Evolutionary conservation across 768 basidiomycete genomes (phyloP).

Genomic region (Hypholoma fasciculare): DNA sequence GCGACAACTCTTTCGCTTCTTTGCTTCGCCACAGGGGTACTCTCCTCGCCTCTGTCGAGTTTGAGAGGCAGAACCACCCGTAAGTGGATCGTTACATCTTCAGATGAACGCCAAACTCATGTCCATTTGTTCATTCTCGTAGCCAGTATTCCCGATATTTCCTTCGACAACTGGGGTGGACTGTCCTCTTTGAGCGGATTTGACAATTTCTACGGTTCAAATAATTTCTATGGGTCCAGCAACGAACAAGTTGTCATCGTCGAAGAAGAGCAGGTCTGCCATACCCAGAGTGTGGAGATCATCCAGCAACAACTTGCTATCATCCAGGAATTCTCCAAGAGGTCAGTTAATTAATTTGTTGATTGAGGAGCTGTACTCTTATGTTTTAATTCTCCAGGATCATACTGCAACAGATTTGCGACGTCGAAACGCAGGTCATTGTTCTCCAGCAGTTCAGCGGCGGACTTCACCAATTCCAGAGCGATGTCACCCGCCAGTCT

Average conservation of each 20-base stretch:
- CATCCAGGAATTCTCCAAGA: conserved; percentile 35
- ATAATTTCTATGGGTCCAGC: conserved; percentile 32
- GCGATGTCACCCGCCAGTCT: conserved; percentile 29
- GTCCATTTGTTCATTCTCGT: neutral
- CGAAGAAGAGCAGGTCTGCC: conserved; percentile 27
- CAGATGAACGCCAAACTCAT: neutral
- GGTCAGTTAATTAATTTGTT: conserved; percentile 6
- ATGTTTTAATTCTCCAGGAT: conserved; percentile 14
- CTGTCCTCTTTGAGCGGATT: conserved; percentile 29
- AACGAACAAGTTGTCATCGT: conserved; percentile 25
- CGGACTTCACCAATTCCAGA: conserved; percentile 26
- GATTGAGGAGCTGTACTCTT: neutral
- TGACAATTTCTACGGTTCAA: conserved; percentile 38
- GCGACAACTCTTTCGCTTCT: conserved; percentile 12
- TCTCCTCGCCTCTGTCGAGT: conserved; percentile 13
- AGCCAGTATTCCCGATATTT: conserved; percentile 6
- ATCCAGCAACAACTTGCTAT: conserved; percentile 35
- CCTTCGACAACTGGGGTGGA: conserved; percentile 38
- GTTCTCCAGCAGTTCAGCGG: conserved; percentile 35
- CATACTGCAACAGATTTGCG: conserved; percentile 32
- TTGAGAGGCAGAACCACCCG: conserved; percentile 3
- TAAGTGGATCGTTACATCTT: neutral
- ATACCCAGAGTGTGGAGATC: conserved; percentile 25
- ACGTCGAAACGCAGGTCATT: conserved; percentile 36
- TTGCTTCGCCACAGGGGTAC: conserved; percentile 3